A percentile compares a stretch with the other conserved stretches of the same genome.
Conservation (phyloP, 305 asterid genomes). For the Solanum hybrid region DNA sequence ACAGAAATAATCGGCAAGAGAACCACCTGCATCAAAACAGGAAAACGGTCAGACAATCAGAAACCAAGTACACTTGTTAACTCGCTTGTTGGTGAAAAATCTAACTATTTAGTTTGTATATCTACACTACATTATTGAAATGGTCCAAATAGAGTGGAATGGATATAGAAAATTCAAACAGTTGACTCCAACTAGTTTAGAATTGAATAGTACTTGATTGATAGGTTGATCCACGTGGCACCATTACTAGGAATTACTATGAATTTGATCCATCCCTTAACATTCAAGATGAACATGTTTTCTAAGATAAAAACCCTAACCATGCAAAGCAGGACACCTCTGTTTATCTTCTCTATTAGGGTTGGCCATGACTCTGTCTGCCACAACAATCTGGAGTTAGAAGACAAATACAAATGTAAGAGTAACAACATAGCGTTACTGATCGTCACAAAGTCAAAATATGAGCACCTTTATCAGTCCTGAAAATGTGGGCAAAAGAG, state of each 20-base stretch:
- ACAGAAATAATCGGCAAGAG: slow-evolving; percentile 30
- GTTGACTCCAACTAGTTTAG: neutral
- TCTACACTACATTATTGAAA: neutral
- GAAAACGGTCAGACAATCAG: neutral
- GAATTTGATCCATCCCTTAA: neutral
- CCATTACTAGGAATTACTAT: neutral
- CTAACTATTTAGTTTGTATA: neutral
- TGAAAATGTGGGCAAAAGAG: slow-evolving; percentile 34
- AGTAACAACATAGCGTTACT: neutral
- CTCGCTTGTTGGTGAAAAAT: neutral
- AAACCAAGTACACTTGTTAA: neutral
- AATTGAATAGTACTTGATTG: neutral
- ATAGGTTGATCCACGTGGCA: neutral
- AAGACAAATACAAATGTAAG: neutral
- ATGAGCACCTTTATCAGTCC: slow-evolving; percentile 29
- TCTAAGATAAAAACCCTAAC: slow-evolving; percentile 13
- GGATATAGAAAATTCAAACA: neutral
- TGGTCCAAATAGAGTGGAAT: neutral
- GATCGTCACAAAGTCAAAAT: neutral
- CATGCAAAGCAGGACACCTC: slow-evolving; percentile 30
- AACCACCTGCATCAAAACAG: slow-evolving; percentile 25
- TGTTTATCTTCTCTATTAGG: slow-evolving; percentile 19
- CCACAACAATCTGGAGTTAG: slow-evolving; percentile 1
- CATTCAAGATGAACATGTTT: neutral
- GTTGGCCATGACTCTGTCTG: slow-evolving; percentile 34